A percentile compares a stretch with the other conserved stretches of the same genome.
Conservation (phyloP, 352 stramenopile species). For the Elongisporangium anandrum region DNA sequence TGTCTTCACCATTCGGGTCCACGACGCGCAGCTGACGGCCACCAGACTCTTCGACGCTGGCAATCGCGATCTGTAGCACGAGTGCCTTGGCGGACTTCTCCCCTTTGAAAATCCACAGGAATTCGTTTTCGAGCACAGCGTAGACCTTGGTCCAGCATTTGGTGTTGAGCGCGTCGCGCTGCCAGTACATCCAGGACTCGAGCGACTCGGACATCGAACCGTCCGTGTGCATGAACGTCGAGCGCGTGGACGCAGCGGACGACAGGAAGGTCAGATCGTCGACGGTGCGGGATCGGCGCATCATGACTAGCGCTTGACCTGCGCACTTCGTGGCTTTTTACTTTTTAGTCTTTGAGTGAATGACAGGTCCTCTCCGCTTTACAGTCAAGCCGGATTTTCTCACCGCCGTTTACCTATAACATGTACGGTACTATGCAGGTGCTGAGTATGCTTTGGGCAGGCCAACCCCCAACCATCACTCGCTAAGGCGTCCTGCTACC, state of each 20-base stretch:
- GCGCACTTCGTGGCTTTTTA: background rate
- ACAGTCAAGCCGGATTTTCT: background rate
- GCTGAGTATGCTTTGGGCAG: background rate
- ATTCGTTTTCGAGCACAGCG: slow-evolving; percentile 73
- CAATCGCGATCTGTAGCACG: slow-evolving; percentile 74
- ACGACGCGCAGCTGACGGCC: slow-evolving; percentile 60
- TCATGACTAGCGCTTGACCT: background rate
- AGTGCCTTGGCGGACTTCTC: slow-evolving; percentile 49
- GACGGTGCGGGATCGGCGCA: slow-evolving; percentile 22
- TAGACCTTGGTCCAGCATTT: slow-evolving; percentile 84
- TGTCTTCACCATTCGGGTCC: slow-evolving; percentile 68
- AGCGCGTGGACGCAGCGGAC: slow-evolving; percentile 33
- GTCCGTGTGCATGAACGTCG: slow-evolving; percentile 34
- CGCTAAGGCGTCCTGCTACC: background rate
- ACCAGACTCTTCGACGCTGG: slow-evolving; percentile 59
- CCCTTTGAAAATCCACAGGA: slow-evolving; percentile 76
- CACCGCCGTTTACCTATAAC: background rate
- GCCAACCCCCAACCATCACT: background rate
- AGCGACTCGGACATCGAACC: slow-evolving; percentile 31
- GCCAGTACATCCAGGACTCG: slow-evolving; percentile 84
- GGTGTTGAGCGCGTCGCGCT: slow-evolving; percentile 58
- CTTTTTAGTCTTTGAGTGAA: background rate
- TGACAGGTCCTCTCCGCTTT: background rate
- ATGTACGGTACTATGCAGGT: background rate
- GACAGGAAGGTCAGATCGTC: slow-evolving; percentile 27